phyloP scores from a whole-genome alignment of 108 stramenopile species.

The Skeletonema marinoi region DNA sequence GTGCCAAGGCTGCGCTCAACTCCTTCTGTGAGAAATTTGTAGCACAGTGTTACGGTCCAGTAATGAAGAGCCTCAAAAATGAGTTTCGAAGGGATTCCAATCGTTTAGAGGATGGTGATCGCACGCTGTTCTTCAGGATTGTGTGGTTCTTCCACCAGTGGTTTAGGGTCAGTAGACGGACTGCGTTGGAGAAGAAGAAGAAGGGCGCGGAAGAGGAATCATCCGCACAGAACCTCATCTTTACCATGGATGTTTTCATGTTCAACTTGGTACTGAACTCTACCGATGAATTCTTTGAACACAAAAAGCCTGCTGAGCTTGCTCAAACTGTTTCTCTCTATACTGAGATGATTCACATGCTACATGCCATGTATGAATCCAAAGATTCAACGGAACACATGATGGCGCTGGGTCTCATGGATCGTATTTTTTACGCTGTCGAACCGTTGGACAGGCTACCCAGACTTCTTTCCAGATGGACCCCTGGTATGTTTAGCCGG shows the following conservation, averaged over 20 bases:
- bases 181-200: slow-evolving; percentile 10
- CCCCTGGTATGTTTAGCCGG: slow-evolving; percentile 67
- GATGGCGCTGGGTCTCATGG: slow-evolving; percentile 86
- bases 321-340: slow-evolving; percentile 79
- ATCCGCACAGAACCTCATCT: slow-evolving; percentile 62
- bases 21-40: slow-evolving; percentile 74
- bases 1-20: slow-evolving; percentile 64
- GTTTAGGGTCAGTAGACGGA: slow-evolving; percentile 57
- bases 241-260: slow-evolving; percentile 92
- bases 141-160: slow-evolving; percentile 89
- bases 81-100: slow-evolving; percentile 89
- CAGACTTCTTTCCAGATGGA: slow-evolving; percentile 70
- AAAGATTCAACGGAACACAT: slow-evolving; percentile 76
- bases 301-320: slow-evolving; percentile 66
- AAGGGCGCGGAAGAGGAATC: slow-evolving; percentile 13
- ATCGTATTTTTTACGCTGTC: slow-evolving; percentile 75
- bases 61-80: slow-evolving; percentile 90
- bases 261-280: slow-evolving; percentile 88
- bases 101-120: slow-evolving; percentile 80
- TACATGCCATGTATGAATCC: slow-evolving; percentile 74
- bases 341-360: slow-evolving; percentile 80
- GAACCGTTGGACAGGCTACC: slow-evolving; percentile 85
- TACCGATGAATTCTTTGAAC: slow-evolving; percentile 67
- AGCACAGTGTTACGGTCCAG: slow-evolving; percentile 77
- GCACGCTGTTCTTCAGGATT: slow-evolving; percentile 73